phyloP scores from a whole-genome alignment of 805 yeast genomes.

The Lipomyces starkeyi region DNA sequence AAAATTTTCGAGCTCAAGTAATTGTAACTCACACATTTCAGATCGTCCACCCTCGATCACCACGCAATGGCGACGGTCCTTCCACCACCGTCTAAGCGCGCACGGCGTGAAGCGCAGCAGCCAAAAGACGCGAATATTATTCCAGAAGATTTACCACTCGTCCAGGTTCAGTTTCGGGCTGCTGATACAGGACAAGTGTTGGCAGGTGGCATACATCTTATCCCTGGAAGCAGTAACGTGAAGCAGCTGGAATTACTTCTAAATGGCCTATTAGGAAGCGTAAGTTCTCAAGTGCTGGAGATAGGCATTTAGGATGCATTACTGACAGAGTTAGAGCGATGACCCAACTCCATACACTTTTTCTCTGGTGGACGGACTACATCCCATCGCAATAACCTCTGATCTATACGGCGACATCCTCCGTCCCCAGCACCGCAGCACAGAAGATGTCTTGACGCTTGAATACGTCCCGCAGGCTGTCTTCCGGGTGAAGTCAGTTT shows the following conservation, averaged over 20 bases:
- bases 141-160: slow-evolving; percentile 84
- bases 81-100: slow-evolving; percentile 93
- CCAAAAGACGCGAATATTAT: slow-evolving; percentile 74
- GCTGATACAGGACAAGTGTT: slow-evolving; percentile 87
- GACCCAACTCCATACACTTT: slow-evolving; percentile 93
- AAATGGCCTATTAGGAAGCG: slow-evolving; percentile 69
- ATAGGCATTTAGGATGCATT: neutral
- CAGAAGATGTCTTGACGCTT: slow-evolving; percentile 91
- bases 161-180: slow-evolving; percentile 86
- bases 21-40: neutral
- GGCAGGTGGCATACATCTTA: slow-evolving; percentile 74
- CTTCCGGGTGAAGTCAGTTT: slow-evolving; percentile 88
- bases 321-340: slow-evolving; percentile 48
- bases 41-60: neutral
- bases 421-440: slow-evolving; percentile 83
- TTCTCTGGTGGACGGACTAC: slow-evolving; percentile 57
- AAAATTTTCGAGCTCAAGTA: neutral
- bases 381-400: slow-evolving; percentile 73
- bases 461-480: slow-evolving; percentile 95
- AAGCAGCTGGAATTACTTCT: slow-evolving; percentile 86
- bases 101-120: slow-evolving; percentile 79
- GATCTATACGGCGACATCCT: slow-evolving; percentile 80
- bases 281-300: slow-evolving; percentile 2
- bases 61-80: slow-evolving; percentile 79
- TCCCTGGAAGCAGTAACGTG: slow-evolving; percentile 87